Conservation (phyloP, 2,329 filamentous ascomycete genomes). For the Sarocladiaceae sp. region DNA sequence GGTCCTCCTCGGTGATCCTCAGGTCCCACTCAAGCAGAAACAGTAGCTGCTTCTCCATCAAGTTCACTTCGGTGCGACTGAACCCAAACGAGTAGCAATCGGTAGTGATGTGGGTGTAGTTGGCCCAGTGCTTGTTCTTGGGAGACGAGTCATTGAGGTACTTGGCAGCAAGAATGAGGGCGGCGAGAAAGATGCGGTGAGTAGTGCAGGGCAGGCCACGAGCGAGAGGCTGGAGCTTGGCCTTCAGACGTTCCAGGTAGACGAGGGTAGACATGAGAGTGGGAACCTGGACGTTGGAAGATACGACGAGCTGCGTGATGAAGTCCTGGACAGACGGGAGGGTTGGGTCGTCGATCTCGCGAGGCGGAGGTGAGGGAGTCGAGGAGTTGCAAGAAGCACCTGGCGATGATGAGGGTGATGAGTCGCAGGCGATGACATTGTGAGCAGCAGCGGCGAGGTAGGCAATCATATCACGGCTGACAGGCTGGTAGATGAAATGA, state of each 20-base stretch:
- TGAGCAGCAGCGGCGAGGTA: slow-evolving; percentile 69
- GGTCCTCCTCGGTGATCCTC: slow-evolving; percentile 74
- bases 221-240: slow-evolving; percentile 83
- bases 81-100: slow-evolving; percentile 70
- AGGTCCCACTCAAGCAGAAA: slow-evolving; percentile 94
- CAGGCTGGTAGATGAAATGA: slow-evolving; percentile 72
- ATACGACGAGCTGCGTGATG: slow-evolving; percentile 83
- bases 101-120: slow-evolving; percentile 75
- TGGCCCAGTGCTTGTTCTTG: slow-evolving; percentile 99
- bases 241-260: slow-evolving; percentile 80
- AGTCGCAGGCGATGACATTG: slow-evolving; percentile 76
- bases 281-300: slow-evolving; percentile 93
- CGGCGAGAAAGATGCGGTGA: slow-evolving; percentile 92
- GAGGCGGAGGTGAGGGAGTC: slow-evolving; percentile 45
- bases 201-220: slow-evolving; percentile 95
- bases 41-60: slow-evolving; percentile 98
- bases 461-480: slow-evolving; percentile 68
- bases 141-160: slow-evolving; percentile 97
- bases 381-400: slow-evolving; percentile 27
- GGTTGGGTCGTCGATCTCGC: slow-evolving; percentile 42
- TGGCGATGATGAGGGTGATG: slow-evolving; percentile 32
- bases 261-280: slow-evolving; percentile 96
- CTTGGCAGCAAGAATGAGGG: slow-evolving; percentile 84
- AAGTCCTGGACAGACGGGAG: slow-evolving; percentile 84
- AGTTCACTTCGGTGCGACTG: slow-evolving; percentile 90